These are phyloP conservation scores for Pyricularia grisea DNA, from an alignment of 2,329 filamentous ascomycete species.

Conservation along the genomic window DNA sequence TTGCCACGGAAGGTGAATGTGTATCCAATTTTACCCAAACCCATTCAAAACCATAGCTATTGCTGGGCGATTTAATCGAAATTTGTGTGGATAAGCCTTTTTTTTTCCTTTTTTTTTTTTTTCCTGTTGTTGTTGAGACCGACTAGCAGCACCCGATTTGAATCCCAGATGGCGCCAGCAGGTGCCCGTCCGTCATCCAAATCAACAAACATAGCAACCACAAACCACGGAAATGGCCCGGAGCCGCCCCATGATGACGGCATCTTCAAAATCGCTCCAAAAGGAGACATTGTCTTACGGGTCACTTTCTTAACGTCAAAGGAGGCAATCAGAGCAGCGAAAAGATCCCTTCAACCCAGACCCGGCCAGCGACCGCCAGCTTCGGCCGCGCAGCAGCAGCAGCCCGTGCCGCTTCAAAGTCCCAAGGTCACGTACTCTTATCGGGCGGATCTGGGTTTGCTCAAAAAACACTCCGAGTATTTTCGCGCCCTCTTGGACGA, in stretches of 20 bases:
- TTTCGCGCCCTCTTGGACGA: constrained; percentile 59
- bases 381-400: constrained; percentile 2
- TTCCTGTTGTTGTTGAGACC: too few species aligned
- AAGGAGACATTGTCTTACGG: constrained; percentile 57
- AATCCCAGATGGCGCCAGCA: neutral
- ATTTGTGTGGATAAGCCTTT: neutral
- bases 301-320: constrained; percentile 54
- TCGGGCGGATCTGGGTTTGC: constrained; percentile 45
- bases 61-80: too few species aligned
- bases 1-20: neutral
- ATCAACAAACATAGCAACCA: neutral
- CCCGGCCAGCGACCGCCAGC: constrained; percentile 9
- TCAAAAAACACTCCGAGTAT: constrained; percentile 57
- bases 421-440: constrained; percentile 37
- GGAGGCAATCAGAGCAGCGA: constrained; percentile 35
- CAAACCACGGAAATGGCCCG: neutral
- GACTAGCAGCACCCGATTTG: neutral
- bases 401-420: constrained; percentile 13
- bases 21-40: neutral
- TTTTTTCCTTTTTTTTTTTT: too few species aligned
- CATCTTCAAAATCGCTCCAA: constrained; percentile 40
- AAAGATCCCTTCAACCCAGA: constrained; percentile 25
- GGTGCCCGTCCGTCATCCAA: constrained; percentile 4
- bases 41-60: neutral
- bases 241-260: constrained; percentile 11